Evolutionary conservation across 495 filamentous ascomycete genomes (phyloP), one percentile per base, ranked within the genome.

Genomic region (Clohesyomyces aquaticus): DNA sequence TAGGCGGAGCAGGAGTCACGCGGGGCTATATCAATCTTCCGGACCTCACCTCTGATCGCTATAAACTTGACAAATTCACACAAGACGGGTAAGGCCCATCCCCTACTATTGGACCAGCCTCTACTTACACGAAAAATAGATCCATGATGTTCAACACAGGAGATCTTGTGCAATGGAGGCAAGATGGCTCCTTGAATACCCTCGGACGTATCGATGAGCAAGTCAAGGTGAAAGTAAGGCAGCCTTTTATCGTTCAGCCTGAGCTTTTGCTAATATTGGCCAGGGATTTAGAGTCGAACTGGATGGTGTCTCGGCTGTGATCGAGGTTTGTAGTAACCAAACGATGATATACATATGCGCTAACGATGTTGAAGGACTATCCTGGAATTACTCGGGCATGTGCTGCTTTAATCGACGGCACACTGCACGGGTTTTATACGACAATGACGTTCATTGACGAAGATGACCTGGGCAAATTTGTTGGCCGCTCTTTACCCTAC

Each of bases 131-230:
- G 1, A 4, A 6, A n/a, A 19, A 25, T 29, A 65, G 61, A 45
- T 58, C 53, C 1, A 49, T 52, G 47, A 65, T 65, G 61, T 65
- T 65, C 54, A 65, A 65, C 29, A 65, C 61, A 21, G 61, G 61
- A 19, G 61, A 65, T 46, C 46, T 65, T 16, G 61, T 65, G 16
- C 23, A 53, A 9, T 65, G 61, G 61, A 42, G 43, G n/a, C 53
- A 43, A 23, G 61, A 57, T 53, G 61, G 61, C n/a, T 53, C 55
- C 8, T 23, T 65, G n/a, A 45, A 59, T 21, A 65, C 54, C 1
- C 58, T 65, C 38, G 61, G 61, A 18, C 61, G 61, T 14, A 27
- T 65, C 22, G 61, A 65, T 28, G 61, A 65, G 9, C 61, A 65
- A 53, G 61, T 65, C 4, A 65, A 65, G 47, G 45, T 65, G 22